A percentile compares a stretch with the other conserved stretches of the same genome.
phyloP scores from a whole-genome alignment of 2,329 filamentous ascomycete species.

The Colletotrichum tanaceti region DNA sequence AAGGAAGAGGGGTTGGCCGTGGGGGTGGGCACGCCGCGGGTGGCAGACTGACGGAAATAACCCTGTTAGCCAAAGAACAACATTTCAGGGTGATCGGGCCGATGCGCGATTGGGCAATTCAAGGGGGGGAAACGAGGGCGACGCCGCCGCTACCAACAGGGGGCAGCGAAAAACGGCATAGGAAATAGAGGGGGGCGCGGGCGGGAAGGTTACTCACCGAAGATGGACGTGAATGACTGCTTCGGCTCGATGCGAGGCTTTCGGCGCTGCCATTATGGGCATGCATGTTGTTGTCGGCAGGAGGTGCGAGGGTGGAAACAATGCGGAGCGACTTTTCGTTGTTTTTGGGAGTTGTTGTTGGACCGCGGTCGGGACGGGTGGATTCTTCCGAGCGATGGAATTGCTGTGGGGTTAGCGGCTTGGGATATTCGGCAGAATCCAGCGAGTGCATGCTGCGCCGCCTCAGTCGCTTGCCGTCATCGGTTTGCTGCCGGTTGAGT shows the following conservation, averaged over 20 bases:
- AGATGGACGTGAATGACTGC: conserved; percentile 69
- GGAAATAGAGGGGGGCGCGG: too few relatives aligned
- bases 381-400: conserved; percentile 49
- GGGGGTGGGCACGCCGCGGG: conserved; percentile 67
- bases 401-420: conserved; percentile 52
- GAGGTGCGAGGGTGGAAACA: conserved; percentile 44
- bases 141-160: not conserved
- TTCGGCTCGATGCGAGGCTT: conserved; percentile 69
- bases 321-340: conserved; percentile 54
- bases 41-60: conserved; percentile 65
- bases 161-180: conserved; percentile 19
- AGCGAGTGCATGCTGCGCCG: conserved; percentile 83
- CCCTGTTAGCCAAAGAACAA: conserved; percentile 60
- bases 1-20: conserved; percentile 66
- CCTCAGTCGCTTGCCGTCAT: conserved; percentile 81
- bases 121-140: conserved; percentile 35
- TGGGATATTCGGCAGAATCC: conserved; percentile 59
- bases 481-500: conserved; percentile 67
- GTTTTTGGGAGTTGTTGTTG: conserved; percentile 43
- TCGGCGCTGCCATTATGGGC: conserved; percentile 71
- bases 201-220: conserved; percentile 67
- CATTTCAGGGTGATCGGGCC: conserved; percentile 45
- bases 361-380: conserved; percentile 36
- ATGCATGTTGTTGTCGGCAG: conserved; percentile 48
- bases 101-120: conserved; percentile 58